Percentiles rank a stretch among this genome's conserved stretches.
Evolutionary conservation across 768 basidiomycete genomes (phyloP).

Genomic region (Mycena galericulata): DNA sequence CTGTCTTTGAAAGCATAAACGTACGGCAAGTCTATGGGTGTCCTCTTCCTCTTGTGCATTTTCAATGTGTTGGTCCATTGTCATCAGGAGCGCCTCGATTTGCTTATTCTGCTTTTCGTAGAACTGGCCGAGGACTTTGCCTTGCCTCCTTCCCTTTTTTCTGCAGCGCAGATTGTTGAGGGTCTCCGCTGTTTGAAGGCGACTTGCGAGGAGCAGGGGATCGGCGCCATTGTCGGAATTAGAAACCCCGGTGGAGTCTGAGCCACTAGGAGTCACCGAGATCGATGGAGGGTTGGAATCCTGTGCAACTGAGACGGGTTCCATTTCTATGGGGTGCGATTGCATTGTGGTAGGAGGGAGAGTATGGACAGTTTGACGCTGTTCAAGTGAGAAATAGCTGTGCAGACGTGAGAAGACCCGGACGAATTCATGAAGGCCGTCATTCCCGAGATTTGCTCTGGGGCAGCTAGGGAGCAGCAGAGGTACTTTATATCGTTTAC

Average conservation of each 20-base stretch:
- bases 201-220: constrained; percentile 32
- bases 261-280: neutral
- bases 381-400: constrained; percentile 24
- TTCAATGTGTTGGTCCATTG: constrained; percentile 66
- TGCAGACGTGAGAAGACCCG: constrained; percentile 8
- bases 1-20: constrained; percentile 20
- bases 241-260: neutral
- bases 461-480: too few relatives aligned
- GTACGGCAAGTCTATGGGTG: constrained; percentile 55
- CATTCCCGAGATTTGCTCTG: too few relatives aligned
- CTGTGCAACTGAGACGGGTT: neutral
- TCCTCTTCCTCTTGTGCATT: constrained; percentile 63
- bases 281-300: neutral
- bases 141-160: constrained; percentile 52
- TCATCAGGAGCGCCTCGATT: constrained; percentile 65
- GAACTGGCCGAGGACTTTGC: constrained; percentile 46
- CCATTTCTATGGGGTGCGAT: neutral
- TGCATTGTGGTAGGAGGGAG: neutral
- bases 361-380: neutral
- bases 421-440: neutral
- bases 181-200: constrained; percentile 25
- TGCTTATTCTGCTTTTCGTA: constrained; percentile 49
- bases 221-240: constrained; percentile 4
- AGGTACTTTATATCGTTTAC: too few relatives aligned
- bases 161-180: constrained; percentile 38